phyloP scores from a whole-genome alignment of 1,284 basidiomycete genomes.

The Cronartium ribicola region DNA sequence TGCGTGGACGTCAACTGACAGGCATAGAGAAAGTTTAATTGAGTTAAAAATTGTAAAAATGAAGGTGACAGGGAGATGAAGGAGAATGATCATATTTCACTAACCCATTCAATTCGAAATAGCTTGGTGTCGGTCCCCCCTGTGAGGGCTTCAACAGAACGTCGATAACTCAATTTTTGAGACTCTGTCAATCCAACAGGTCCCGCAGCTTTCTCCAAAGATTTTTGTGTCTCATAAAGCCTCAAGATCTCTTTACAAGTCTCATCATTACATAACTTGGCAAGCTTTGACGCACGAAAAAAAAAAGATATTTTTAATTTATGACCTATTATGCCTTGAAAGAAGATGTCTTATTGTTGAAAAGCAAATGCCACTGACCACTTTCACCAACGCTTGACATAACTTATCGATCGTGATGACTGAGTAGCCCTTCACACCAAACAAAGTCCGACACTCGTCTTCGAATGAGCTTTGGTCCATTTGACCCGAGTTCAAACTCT shows the following conservation, averaged over 20 bases:
- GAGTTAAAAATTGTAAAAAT: neutral
- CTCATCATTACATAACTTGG: slow-evolving; percentile 22
- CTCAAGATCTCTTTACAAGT: slow-evolving; percentile 26
- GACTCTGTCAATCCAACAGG: slow-evolving; percentile 17
- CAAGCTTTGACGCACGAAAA: slow-evolving; percentile 21
- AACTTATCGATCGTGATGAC: slow-evolving; percentile 88
- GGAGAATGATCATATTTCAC: slow-evolving; percentile 9
- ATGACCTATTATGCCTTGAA: neutral
- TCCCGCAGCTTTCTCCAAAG: slow-evolving; percentile 10
- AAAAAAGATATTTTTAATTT: neutral
- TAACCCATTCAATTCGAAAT: slow-evolving; percentile 49
- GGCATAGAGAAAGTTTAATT: neutral
- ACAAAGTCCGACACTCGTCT: slow-evolving; percentile 93
- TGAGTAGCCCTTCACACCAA: slow-evolving; percentile 87
- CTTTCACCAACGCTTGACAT: slow-evolving; percentile 40
- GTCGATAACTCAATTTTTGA: slow-evolving; percentile 34
- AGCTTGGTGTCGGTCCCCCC: slow-evolving; percentile 48
- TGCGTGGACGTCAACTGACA: neutral
- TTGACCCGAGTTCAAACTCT: slow-evolving; percentile 55
- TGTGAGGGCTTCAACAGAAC: slow-evolving; percentile 32
- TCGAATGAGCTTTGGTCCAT: slow-evolving; percentile 85
- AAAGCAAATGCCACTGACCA: slow-evolving; percentile 13
- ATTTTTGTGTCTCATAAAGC: slow-evolving; percentile 24
- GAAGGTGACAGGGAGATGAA: neutral
- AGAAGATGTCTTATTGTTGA: neutral